Percentiles rank a stretch among this genome's conserved stretches.
Conservation (phyloP, 2,329 filamentous ascomycete genomes). For the Phyllosticta citrichinensis region DNA sequence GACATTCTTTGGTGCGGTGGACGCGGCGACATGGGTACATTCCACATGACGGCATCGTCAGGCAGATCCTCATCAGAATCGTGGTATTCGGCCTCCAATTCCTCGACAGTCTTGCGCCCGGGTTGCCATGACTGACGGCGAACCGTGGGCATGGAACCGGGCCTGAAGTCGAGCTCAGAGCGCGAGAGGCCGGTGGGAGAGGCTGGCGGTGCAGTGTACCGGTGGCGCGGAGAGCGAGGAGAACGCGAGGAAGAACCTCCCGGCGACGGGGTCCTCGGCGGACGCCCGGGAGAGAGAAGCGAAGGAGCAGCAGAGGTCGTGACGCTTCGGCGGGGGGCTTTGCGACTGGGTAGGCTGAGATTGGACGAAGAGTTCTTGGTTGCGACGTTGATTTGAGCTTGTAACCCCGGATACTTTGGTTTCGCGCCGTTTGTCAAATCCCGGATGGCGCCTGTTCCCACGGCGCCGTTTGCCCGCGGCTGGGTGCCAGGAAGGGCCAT, state of each 20-base stretch:
- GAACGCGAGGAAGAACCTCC: conserved; percentile 16
- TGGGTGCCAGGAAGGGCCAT: conserved; percentile 3
- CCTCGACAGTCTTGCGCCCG: conserved; percentile 55
- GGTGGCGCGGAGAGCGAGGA: conserved; percentile 18
- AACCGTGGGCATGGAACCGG: conserved; percentile 22
- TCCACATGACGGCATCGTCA: conserved; percentile 68
- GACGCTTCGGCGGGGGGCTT: conserved; percentile 30
- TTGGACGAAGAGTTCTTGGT: conserved; percentile 13
- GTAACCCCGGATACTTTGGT: conserved; percentile 30
- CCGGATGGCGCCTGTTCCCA: conserved; percentile 21
- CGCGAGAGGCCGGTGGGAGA: conserved; percentile 19
- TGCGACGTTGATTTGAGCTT: conserved; percentile 25
- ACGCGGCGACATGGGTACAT: conserved; percentile 67
- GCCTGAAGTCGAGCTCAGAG: conserved; percentile 21
- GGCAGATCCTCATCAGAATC: conserved; percentile 67
- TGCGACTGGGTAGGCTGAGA: conserved; percentile 28
- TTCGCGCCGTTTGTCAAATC: conserved; percentile 28
- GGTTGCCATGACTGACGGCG: conserved; percentile 55
- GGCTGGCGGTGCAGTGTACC: conserved; percentile 6
- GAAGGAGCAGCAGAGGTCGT: conserved; percentile 29
- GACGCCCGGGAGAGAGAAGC: conserved; percentile 20
- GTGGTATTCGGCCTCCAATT: conserved; percentile 70
- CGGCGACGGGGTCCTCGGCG: conserved; percentile 28
- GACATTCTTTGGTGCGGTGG: conserved; percentile 23
- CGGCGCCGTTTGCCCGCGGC: background rate